Conservation (phyloP, 305 asterid species). For the Caryopteris hybrid region DNA sequence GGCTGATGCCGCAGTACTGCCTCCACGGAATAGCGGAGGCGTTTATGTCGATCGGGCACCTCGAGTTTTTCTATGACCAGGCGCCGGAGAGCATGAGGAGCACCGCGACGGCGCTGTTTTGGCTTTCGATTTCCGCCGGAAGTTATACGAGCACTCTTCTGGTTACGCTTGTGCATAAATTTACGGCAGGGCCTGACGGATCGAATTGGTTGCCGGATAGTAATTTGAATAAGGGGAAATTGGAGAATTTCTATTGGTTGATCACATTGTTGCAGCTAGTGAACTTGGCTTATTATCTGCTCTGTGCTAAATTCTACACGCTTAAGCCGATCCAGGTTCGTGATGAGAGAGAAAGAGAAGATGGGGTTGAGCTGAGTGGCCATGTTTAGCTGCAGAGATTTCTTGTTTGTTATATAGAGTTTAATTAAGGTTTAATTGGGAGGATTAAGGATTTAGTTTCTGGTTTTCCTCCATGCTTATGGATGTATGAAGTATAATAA, state of each 20-base stretch:
- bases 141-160: constrained; percentile 67
- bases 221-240: constrained; percentile 60
- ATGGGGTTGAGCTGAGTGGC: constrained; percentile 24
- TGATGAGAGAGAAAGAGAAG: constrained; percentile 13
- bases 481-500: too few relatives aligned
- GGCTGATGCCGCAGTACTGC: constrained; percentile 74
- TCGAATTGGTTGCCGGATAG: constrained; percentile 85
- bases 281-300: constrained; percentile 64
- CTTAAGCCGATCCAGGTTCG: constrained; percentile 62
- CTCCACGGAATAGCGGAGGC: constrained; percentile 80
- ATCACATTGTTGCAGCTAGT: constrained; percentile 69
- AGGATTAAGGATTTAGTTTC: too few relatives aligned
- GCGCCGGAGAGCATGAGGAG: constrained; percentile 97
- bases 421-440: not conserved
- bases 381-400: constrained; percentile 22
- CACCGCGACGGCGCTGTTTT: constrained; percentile 75
- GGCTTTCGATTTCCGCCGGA: constrained; percentile 88
- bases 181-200: constrained; percentile 41
- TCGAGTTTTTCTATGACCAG: constrained; percentile 90
- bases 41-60: constrained; percentile 80
- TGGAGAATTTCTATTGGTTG: constrained; percentile 90
- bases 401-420: not conserved
- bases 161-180: constrained; percentile 61
- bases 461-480: too few relatives aligned
- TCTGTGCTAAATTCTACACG: constrained; percentile 76